These are phyloP conservation scores for Pilasporangium apinafurcum DNA, from an alignment of 352 stramenopile genomes.

Conservation along the genomic window DNA sequence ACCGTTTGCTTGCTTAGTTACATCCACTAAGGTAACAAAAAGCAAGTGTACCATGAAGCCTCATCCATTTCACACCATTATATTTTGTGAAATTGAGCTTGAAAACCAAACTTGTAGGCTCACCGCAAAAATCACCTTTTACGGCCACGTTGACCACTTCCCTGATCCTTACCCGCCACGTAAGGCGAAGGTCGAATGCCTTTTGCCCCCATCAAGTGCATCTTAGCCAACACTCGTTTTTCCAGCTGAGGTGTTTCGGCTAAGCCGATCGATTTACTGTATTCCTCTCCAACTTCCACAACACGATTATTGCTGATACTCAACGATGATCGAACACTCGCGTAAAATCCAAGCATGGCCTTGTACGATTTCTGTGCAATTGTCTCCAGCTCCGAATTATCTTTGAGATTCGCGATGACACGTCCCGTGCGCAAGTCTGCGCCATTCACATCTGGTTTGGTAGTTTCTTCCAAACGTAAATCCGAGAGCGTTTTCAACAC, in stretches of 20 bases:
- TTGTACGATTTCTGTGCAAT: slow-evolving; percentile 88
- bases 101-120: no score
- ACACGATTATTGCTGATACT: slow-evolving; percentile 38
- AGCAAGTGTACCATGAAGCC: no score
- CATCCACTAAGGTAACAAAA: no score
- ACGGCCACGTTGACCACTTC: slow-evolving; percentile 7
- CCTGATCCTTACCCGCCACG: slow-evolving; percentile 16
- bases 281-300: slow-evolving; percentile 73
- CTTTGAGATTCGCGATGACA: slow-evolving; percentile 33
- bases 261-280: slow-evolving; percentile 45
- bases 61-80: no score
- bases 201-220: slow-evolving; percentile 78
- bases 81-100: no score
- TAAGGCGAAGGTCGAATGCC: slow-evolving; percentile 53
- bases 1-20: no score
- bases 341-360: slow-evolving; percentile 95
- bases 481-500: slow-evolving; percentile 66
- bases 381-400: slow-evolving; percentile 57
- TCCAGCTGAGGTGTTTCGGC: slow-evolving; percentile 72
- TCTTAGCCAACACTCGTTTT: slow-evolving; percentile 80
- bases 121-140: no score
- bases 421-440: slow-evolving; percentile 14
- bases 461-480: slow-evolving; percentile 40
- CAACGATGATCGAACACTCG: slow-evolving; percentile 26
- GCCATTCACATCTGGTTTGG: slow-evolving; percentile 8